These are phyloP conservation scores for Aspergillus hortae DNA, from an alignment of 2,329 filamentous ascomycete genomes.

Conservation along the genomic window DNA sequence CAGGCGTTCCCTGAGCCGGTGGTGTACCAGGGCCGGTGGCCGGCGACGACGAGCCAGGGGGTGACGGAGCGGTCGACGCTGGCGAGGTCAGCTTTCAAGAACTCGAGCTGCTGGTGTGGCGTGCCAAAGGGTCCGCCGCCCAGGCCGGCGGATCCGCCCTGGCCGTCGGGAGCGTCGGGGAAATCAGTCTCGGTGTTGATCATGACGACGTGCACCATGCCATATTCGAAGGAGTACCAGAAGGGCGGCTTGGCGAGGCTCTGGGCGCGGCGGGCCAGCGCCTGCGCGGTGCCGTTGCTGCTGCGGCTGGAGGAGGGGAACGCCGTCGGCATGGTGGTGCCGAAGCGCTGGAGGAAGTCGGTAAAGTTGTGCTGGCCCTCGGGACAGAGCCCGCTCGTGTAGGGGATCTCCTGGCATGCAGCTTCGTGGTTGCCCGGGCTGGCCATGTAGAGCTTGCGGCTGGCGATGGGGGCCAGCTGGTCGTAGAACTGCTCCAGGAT, in stretches of 20 bases:
- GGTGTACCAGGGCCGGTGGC: slow-evolving; percentile 49
- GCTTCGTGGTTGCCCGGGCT: slow-evolving; percentile 60
- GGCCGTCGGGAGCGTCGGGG: slow-evolving; percentile 45
- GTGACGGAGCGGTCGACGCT: slow-evolving; percentile 55
- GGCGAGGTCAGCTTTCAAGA: slow-evolving; percentile 54
- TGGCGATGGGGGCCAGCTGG: slow-evolving; percentile 53
- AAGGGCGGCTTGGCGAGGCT: slow-evolving; percentile 51
- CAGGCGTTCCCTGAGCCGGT: slow-evolving; percentile 35
- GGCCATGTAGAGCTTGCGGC: slow-evolving; percentile 55
- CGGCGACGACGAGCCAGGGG: slow-evolving; percentile 51
- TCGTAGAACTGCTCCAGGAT: slow-evolving; percentile 57
- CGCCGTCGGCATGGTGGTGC: slow-evolving; percentile 49
- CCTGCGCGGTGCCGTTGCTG: slow-evolving; percentile 36
- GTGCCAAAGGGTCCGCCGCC: slow-evolving; percentile 51
- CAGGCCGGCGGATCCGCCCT: slow-evolving; percentile 40
- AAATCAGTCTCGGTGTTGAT: slow-evolving; percentile 59
- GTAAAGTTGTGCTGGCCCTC: slow-evolving; percentile 59
- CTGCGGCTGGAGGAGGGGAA: slow-evolving; percentile 48
- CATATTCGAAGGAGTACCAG: slow-evolving; percentile 61
- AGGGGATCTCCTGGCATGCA: slow-evolving; percentile 39
- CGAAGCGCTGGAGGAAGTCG: slow-evolving; percentile 56
- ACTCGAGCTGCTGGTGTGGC: slow-evolving; percentile 50
- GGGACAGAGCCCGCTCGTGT: slow-evolving; percentile 21
- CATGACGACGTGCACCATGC: slow-evolving; percentile 54
- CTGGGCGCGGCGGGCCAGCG: slow-evolving; percentile 45